Evolutionary conservation across 192 early-diverging fungal species (phyloP).

Genomic region (Glomus cerebriforme): DNA sequence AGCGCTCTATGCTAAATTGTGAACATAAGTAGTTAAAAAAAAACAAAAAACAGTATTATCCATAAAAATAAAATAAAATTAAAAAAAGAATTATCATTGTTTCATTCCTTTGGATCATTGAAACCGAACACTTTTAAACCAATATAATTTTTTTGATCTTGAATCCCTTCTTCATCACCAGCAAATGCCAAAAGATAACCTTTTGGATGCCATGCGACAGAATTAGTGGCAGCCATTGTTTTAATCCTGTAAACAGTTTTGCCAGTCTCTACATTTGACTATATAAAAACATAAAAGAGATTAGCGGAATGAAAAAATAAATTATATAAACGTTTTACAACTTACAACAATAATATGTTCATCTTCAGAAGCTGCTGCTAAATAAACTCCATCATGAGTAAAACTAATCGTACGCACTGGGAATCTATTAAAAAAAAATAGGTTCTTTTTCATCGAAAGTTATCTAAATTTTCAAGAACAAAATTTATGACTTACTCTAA

Average conservation of each 20-base stretch:
- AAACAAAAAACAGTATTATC: not conserved
- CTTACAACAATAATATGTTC: slow-evolving; percentile 75
- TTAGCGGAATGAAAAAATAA: not conserved
- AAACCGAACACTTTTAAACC: slow-evolving; percentile 28
- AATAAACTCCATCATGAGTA: slow-evolving; percentile 73
- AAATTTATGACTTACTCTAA: slow-evolving; percentile 56
- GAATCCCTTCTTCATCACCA: slow-evolving; percentile 60
- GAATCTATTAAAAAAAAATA: slow-evolving; percentile 49
- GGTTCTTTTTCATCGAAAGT: not conserved
- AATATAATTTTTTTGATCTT: slow-evolving; percentile 22
- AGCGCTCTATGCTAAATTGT: no score
- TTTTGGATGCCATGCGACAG: slow-evolving; percentile 78
- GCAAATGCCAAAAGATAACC: slow-evolving; percentile 79
- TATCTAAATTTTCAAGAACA: no score
- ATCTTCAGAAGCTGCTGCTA: slow-evolving; percentile 80
- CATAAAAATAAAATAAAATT: no score
- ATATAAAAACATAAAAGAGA: slow-evolving; percentile 10
- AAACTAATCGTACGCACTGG: slow-evolving; percentile 80
- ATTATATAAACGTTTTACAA: not conserved
- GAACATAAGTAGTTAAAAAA: no score
- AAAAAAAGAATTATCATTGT: not conserved
- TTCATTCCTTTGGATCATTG: not conserved
- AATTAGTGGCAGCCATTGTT: slow-evolving; percentile 69
- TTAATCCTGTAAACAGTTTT: slow-evolving; percentile 69
- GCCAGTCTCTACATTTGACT: slow-evolving; percentile 74